A percentile compares a stretch with the other conserved stretches of the same genome.
Conservation (phyloP, 257 asterid genomes). For the Forsythia suspensa region DNA sequence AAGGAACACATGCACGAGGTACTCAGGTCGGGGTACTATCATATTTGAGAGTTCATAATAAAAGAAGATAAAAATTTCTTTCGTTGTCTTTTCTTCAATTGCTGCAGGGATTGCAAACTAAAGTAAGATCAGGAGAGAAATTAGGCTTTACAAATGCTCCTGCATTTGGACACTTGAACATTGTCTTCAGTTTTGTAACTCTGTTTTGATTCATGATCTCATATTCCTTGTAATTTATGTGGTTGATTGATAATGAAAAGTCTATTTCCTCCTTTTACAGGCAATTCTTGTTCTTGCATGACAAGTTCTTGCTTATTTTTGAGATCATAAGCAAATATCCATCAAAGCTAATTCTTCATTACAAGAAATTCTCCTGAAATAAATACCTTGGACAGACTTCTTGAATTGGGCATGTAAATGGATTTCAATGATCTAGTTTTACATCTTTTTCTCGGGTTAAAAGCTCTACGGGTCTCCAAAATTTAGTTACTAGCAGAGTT, state of each 20-base stretch:
- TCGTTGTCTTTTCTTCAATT: constrained; percentile 21
- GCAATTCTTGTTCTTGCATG: not conserved
- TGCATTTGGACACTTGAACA: constrained; percentile 36
- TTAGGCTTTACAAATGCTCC: constrained; percentile 29
- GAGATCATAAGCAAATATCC: not conserved
- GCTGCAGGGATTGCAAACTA: constrained; percentile 31
- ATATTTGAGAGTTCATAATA: constrained; percentile 35
- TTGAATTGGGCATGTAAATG: not conserved
- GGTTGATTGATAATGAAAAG: not conserved
- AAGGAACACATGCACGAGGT: constrained; percentile 16
- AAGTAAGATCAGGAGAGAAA: constrained; percentile 18
- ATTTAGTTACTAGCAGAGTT: not conserved
- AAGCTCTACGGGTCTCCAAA: too few species aligned
- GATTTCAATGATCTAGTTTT: not conserved
- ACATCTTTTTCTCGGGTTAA: not conserved
- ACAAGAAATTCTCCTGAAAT: not conserved
- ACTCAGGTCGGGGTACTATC: constrained; percentile 22
- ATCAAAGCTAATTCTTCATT: not conserved
- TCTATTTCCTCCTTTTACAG: not conserved
- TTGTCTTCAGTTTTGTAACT: constrained; percentile 24
- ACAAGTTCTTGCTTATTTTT: constrained; percentile 7
- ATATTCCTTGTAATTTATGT: not conserved
- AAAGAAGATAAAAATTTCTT: constrained; percentile 32
- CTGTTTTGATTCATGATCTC: constrained; percentile 18
- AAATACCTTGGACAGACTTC: not conserved